phyloP scores from a whole-genome alignment of 2,329 filamentous ascomycete genomes.

The Lojkania enalia region DNA sequence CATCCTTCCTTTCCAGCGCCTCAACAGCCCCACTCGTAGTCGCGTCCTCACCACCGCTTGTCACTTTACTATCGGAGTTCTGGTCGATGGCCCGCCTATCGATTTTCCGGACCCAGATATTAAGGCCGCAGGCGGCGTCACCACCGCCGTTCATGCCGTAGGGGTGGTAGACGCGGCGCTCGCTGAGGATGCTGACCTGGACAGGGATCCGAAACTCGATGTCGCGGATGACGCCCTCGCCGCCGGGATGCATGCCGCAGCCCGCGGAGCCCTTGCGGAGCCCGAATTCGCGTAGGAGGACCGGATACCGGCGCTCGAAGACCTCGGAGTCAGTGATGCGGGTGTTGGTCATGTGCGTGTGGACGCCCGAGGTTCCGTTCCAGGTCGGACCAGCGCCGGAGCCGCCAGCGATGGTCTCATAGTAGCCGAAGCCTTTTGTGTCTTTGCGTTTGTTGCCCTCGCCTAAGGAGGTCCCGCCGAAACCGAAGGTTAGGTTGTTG shows the following conservation, averaged over 20 bases:
- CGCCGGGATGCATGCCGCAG: constrained; percentile 67
- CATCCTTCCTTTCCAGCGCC: constrained; percentile 35
- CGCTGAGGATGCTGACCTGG: constrained; percentile 77
- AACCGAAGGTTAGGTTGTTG: constrained; percentile 85
- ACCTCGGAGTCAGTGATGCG: constrained; percentile 80
- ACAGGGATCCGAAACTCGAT: constrained; percentile 81
- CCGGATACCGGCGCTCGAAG: constrained; percentile 76
- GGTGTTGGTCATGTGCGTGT: constrained; percentile 86
- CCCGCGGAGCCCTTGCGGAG: constrained; percentile 67
- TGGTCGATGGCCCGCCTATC: constrained; percentile 30
- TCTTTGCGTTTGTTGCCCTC: constrained; percentile 45
- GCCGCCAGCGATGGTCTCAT: constrained; percentile 82
- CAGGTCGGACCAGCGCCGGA: constrained; percentile 72
- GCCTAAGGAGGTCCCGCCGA: constrained; percentile 58
- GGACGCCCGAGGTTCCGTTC: constrained; percentile 75
- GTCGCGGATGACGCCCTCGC: constrained; percentile 75
- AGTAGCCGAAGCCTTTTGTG: constrained; percentile 83
- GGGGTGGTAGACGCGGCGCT: constrained; percentile 74
- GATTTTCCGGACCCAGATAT: constrained; percentile 82
- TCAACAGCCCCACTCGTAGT: constrained; percentile 52
- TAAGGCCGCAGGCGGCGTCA: constrained; percentile 76
- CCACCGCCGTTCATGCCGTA: constrained; percentile 84
- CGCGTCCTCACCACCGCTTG: constrained; percentile 47
- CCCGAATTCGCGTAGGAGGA: constrained; percentile 71
- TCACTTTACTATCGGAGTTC: constrained; percentile 29